These are phyloP conservation scores for Lactarius indigo DNA, from an alignment of 768 basidiomycete genomes.

Conservation along the genomic window DNA sequence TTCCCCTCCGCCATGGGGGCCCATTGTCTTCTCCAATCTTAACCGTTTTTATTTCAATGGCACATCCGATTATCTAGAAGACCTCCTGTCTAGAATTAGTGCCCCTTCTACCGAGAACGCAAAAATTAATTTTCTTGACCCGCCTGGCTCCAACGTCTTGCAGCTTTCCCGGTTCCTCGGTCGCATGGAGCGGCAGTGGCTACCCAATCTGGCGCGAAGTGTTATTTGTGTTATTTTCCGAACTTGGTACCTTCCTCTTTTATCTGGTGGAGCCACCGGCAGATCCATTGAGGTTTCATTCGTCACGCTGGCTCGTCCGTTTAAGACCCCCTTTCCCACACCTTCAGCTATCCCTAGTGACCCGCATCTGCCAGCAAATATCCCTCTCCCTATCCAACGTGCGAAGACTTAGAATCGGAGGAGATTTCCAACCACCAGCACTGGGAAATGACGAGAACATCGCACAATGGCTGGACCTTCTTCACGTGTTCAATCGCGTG, in stretches of 20 bases:
- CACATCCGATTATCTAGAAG: neutral
- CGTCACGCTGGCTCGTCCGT: too few species aligned
- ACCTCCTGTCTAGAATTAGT: neutral
- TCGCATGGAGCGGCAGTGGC: neutral
- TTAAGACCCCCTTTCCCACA: too few species aligned
- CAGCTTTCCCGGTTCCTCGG: neutral
- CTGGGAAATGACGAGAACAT: too few species aligned
- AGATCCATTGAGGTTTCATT: rapidly evolving
- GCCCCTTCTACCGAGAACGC: neutral
- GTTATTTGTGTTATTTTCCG: neutral
- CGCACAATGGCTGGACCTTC: neutral
- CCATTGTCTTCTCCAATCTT: neutral
- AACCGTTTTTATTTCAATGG: neutral
- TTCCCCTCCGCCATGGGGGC: neutral
- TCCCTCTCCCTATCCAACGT: neutral
- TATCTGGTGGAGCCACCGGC: neutral
- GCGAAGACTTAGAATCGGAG: neutral
- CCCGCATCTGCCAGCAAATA: neutral
- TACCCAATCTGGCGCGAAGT: neutral
- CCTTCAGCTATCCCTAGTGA: neutral
- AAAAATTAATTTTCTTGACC: neutral
- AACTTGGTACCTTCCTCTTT: neutral
- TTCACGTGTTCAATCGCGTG: neutral
- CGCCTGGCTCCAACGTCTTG: neutral
- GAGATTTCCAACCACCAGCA: too few species aligned